Percentiles rank a stretch among this genome's conserved stretches.
Conservation (phyloP, 2,329 filamentous ascomycete genomes). For the Monosporascus sp. region DNA sequence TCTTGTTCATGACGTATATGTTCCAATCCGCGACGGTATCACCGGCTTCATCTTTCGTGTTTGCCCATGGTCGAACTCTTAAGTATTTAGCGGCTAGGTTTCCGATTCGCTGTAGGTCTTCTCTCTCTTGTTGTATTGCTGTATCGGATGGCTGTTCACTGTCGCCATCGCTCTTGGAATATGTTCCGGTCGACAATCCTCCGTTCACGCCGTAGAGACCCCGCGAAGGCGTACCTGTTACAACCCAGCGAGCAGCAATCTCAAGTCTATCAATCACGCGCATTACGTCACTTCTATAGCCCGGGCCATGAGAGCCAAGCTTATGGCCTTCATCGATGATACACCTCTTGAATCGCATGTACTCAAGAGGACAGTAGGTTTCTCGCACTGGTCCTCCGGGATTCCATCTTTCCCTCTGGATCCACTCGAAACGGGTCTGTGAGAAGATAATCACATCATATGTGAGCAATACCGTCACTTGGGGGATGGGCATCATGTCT, state of each 20-base stretch:
- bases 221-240: constrained; percentile 83
- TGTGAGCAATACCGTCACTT: constrained; percentile 49
- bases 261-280: constrained; percentile 47
- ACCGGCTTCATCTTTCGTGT: constrained; percentile 46
- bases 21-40: constrained; percentile 63
- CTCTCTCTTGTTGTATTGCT: constrained; percentile 41
- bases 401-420: constrained; percentile 42
- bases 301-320: constrained; percentile 59
- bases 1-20: constrained; percentile 61
- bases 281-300: constrained; percentile 51
- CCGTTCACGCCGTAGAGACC: constrained; percentile 70
- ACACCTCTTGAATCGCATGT: constrained; percentile 78
- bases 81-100: constrained; percentile 66
- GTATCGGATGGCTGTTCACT: constrained; percentile 24
- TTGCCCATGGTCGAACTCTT: constrained; percentile 73
- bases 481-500: constrained; percentile 49
- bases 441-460: constrained; percentile 79
- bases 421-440: constrained; percentile 62
- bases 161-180: background rate
- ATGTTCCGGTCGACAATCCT: constrained; percentile 1
- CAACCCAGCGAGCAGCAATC: constrained; percentile 75
- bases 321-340: constrained; percentile 91
- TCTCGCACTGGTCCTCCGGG: constrained; percentile 23
- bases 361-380: constrained; percentile 54
- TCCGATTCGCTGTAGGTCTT: constrained; percentile 62